phyloP scores from a whole-genome alignment of 148 eudicot genomes.

The Rhododendron williamsianum region DNA sequence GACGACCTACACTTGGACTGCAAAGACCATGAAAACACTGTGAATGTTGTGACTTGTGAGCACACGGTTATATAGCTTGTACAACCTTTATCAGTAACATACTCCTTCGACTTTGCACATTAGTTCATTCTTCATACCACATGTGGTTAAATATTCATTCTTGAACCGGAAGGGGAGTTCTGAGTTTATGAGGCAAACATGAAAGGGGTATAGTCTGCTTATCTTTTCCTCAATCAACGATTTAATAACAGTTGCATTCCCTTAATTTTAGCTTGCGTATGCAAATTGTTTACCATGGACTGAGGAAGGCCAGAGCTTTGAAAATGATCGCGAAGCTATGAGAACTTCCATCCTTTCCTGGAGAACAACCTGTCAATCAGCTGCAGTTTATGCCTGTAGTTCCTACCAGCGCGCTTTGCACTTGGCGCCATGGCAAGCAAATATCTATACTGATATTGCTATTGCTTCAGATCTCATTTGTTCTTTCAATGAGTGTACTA shows the following conservation, averaged over 20 bases:
- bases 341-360: conserved; percentile 54
- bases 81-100: not conserved
- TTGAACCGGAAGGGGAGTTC: not conserved
- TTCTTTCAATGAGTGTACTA: conserved; percentile 37
- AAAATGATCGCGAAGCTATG: conserved; percentile 48
- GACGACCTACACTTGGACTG: not conserved
- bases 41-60: not conserved
- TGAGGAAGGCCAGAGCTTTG: conserved; percentile 31
- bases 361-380: conserved; percentile 52
- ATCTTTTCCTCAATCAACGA: not conserved
- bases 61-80: not conserved
- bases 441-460: conserved; percentile 78
- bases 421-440: conserved; percentile 90
- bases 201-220: not conserved
- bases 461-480: conserved; percentile 51
- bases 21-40: not conserved
- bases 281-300: conserved; percentile 92
- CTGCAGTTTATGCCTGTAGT: conserved; percentile 52
- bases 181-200: not conserved
- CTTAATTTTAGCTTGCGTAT: conserved; percentile 58
- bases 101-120: not conserved
- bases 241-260: not conserved
- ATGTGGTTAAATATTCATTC: not conserved
- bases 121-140: not conserved
- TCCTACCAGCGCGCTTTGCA: conserved; percentile 95